Conservation (phyloP, 441 rosid genomes). For the Corymbia citriodora region DNA sequence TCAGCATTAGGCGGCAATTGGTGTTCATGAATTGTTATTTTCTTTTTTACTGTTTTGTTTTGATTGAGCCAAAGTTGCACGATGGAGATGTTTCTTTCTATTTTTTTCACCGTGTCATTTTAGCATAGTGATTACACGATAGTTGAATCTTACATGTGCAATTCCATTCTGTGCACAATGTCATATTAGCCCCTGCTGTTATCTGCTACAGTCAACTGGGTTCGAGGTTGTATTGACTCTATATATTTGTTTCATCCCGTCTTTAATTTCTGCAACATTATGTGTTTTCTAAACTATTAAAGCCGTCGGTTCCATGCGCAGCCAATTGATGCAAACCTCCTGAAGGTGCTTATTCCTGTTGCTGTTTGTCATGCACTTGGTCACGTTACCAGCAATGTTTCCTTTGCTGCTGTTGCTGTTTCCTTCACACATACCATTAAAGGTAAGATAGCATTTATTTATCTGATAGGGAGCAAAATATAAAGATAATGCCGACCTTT, state of each 20-base stretch:
- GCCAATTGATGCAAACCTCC: slow-evolving; percentile 75
- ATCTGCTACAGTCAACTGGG: neutral
- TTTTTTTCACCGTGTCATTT: neutral
- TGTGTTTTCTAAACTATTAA: neutral
- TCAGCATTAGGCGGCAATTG: neutral
- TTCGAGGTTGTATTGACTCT: neutral
- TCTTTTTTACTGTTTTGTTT: neutral
- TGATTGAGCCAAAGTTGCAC: neutral
- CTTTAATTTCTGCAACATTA: neutral
- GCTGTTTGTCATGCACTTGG: slow-evolving; percentile 90
- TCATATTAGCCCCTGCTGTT: neutral
- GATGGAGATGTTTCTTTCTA: neutral
- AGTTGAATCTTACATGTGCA: neutral
- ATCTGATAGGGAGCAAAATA: neutral
- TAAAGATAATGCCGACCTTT: neutral
- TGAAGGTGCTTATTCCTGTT: slow-evolving; percentile 79
- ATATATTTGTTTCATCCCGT: neutral
- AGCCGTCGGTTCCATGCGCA: slow-evolving; percentile 14
- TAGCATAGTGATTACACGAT: neutral
- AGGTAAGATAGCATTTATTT: slow-evolving; percentile 27
- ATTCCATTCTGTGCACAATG: neutral
- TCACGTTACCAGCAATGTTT: slow-evolving; percentile 87
- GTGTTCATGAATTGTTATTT: neutral
- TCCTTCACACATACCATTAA: slow-evolving; percentile 92
- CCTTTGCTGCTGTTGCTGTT: slow-evolving; percentile 95